Conservation (phyloP, 805 yeast species). For the Blastobotrys robertii region DNA sequence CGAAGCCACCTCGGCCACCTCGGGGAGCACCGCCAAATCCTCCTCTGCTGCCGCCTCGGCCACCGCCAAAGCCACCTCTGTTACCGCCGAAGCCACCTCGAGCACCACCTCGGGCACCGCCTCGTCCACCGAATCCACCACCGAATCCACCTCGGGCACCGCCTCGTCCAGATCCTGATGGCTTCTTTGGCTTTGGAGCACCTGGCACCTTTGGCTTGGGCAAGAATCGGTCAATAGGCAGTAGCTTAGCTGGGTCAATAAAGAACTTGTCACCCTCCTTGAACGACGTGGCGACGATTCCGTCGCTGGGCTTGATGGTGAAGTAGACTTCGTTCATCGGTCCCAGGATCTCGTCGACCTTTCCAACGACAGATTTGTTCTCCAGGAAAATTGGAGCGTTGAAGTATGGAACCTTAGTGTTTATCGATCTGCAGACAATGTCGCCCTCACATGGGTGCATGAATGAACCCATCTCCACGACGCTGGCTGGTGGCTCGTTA, state of each 20-base stretch:
- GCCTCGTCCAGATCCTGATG: constrained; percentile 40
- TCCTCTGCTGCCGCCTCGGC: constrained; percentile 16
- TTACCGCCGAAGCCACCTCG: constrained; percentile 26
- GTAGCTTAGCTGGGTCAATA: constrained; percentile 89
- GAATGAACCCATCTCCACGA: constrained; percentile 91
- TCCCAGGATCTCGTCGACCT: constrained; percentile 96
- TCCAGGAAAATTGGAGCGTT: constrained; percentile 97
- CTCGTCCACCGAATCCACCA: constrained; percentile 36
- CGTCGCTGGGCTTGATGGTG: constrained; percentile 93
- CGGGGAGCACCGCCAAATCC: constrained; percentile 16
- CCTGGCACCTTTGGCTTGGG: constrained; percentile 94
- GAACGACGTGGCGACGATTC: constrained; percentile 89
- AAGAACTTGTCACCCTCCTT: constrained; percentile 92
- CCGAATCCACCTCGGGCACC: constrained; percentile 38
- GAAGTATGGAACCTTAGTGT: constrained; percentile 92
- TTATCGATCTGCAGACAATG: constrained; percentile 90
- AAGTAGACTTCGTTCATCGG: constrained; percentile 97
- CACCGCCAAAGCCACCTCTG: constrained; percentile 16
- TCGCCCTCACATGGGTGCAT: constrained; percentile 94
- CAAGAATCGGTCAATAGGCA: constrained; percentile 92
- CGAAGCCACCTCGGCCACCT: constrained; percentile 22
- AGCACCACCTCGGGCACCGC: constrained; percentile 37
- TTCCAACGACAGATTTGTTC: constrained; percentile 92
- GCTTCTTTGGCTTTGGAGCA: constrained; percentile 56
- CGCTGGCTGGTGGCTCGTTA: constrained; percentile 95